These are phyloP conservation scores for Diospyros lotus DNA, from an alignment of 148 eudicot species.

Conservation along the genomic window DNA sequence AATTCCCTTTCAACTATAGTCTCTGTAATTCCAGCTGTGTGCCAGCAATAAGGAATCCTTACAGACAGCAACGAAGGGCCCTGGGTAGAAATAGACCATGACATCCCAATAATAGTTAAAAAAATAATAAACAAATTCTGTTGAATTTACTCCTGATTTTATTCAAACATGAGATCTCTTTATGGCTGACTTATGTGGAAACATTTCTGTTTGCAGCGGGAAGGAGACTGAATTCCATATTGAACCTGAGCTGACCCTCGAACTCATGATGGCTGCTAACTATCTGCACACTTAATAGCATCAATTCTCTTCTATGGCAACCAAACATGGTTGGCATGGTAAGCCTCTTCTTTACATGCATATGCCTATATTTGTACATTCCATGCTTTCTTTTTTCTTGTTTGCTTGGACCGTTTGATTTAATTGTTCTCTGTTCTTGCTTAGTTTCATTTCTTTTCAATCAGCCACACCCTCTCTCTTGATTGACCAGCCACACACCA, in stretches of 20 bases:
- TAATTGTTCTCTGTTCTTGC: too few relatives aligned
- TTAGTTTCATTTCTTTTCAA: too few relatives aligned
- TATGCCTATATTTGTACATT: background rate
- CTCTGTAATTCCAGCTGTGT: too few relatives aligned
- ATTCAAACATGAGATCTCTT: background rate
- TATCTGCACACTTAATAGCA: slow-evolving; percentile 75
- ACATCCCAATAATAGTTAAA: too few relatives aligned
- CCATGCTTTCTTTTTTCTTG: background rate
- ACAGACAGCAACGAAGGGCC: too few relatives aligned
- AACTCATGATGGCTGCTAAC: slow-evolving; percentile 99
- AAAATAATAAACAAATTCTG: too few relatives aligned
- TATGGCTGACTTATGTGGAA: background rate
- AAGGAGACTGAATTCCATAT: slow-evolving; percentile 97
- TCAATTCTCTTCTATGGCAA: slow-evolving; percentile 15
- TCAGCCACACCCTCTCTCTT: too few relatives aligned
- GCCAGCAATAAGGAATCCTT: too few relatives aligned
- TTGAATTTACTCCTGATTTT: background rate
- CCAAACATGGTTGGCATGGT: background rate
- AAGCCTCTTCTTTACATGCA: slow-evolving; percentile 3
- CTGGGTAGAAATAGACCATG: too few relatives aligned
- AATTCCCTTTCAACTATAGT: too few relatives aligned
- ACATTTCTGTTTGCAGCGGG: slow-evolving; percentile 52
- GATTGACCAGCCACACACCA: too few relatives aligned
- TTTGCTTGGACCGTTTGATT: background rate
- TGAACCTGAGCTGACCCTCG: slow-evolving; percentile 95